Percentiles rank a stretch among this genome's conserved stretches.
Conservation (phyloP, 768 basidiomycete genomes). For the Psilocybe subaeruginosa region DNA sequence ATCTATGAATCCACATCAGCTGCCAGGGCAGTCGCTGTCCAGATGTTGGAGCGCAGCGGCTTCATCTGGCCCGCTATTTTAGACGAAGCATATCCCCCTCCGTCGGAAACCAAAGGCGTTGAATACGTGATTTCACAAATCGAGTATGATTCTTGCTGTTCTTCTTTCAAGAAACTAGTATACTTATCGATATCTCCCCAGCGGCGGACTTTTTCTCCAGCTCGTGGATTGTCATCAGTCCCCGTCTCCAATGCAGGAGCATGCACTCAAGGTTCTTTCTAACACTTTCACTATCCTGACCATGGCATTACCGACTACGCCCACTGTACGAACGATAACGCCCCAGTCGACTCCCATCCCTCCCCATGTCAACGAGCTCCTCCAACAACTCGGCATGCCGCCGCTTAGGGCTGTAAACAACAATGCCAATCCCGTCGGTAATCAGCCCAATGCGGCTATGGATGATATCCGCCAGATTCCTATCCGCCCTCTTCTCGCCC, state of each 20-base stretch:
- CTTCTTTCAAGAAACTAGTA: background rate
- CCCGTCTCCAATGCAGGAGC: conserved; percentile 63
- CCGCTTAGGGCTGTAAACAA: conserved; percentile 44
- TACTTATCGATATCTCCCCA: conserved; percentile 26
- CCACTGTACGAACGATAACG: conserved; percentile 22
- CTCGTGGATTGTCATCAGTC: conserved; percentile 43
- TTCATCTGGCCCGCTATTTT: conserved; percentile 55
- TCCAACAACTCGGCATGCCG: conserved; percentile 68
- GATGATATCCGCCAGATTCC: conserved; percentile 60
- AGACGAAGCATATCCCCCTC: conserved; percentile 48
- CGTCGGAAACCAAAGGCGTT: conserved; percentile 37
- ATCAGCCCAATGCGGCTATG: conserved; percentile 31
- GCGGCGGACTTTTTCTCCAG: conserved; percentile 57
- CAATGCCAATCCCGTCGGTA: conserved; percentile 30
- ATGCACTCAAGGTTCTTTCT: conserved; percentile 66
- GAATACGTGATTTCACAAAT: conserved; percentile 42
- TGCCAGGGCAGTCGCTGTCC: conserved; percentile 32
- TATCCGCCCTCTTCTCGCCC: conserved; percentile 67
- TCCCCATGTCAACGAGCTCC: conserved; percentile 58
- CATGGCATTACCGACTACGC: conserved; percentile 28
- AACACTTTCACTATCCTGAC: conserved; percentile 55
- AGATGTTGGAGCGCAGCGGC: conserved; percentile 40
- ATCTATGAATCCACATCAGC: conserved; percentile 11
- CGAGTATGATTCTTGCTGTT: conserved; percentile 36
- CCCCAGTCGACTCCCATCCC: conserved; percentile 40